Percentiles rank a stretch among this genome's conserved stretches.
Conservation (phyloP, 2,329 filamentous ascomycete genomes). For the Erysiphe pisi region DNA sequence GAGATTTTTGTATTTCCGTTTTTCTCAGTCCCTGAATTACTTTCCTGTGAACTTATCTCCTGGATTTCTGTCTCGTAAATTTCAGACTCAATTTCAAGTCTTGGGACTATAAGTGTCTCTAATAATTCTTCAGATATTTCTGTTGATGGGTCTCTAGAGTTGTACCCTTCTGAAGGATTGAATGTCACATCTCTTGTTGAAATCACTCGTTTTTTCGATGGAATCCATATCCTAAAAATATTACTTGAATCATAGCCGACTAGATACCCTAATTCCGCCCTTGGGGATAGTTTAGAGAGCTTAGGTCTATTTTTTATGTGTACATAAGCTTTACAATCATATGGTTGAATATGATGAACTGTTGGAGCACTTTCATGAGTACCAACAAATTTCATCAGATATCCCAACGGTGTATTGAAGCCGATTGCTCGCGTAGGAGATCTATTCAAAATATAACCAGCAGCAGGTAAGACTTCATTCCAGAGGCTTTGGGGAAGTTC, state of each 20-base stretch:
- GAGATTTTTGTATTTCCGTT: no score
- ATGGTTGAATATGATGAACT: neutral
- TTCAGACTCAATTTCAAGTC: no score
- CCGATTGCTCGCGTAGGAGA: neutral
- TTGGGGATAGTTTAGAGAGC: neutral
- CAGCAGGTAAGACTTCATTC: neutral
- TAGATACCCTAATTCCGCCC: neutral
- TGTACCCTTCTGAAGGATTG: neutral
- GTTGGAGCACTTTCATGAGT: no score
- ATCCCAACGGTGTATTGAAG: neutral
- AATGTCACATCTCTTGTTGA: constrained; percentile 24
- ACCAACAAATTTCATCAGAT: neutral
- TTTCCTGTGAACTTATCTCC: neutral
- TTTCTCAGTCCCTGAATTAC: no score
- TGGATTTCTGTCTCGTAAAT: neutral
- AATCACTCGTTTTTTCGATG: neutral
- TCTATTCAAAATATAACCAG: constrained; percentile 21
- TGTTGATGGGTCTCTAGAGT: neutral
- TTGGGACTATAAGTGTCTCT: neutral
- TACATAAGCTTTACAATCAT: no score
- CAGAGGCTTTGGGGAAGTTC: neutral
- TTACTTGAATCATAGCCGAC: no score
- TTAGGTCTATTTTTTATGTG: neutral
- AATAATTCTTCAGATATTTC: neutral
- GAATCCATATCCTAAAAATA: constrained; percentile 22